Evolutionary conservation across 371 early-diverging fungal genomes (phyloP), one percentile per base, ranked within the genome.

Genomic region (Mortierella sp.): DNA sequence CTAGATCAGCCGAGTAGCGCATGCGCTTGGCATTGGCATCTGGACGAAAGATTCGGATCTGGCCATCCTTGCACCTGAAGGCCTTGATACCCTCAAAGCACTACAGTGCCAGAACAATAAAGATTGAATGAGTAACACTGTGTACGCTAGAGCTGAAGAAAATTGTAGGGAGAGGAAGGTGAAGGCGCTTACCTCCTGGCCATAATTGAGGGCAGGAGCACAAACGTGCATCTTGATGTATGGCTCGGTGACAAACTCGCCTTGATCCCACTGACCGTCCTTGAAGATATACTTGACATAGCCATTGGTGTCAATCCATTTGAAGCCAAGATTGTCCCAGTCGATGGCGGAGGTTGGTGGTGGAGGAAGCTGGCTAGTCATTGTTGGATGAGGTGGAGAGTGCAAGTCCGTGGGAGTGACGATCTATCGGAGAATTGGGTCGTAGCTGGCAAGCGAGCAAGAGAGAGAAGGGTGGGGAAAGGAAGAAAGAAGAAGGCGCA

Each of bases 31-130:
- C 91, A 77, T 94, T 94, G 9, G 80, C 81, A 44, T 89, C 82
- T 34, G 92, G 91, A 47, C 94, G 85, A 83, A 94, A 94, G 47
- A 91, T 80, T 54, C 92, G 88, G 43, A 92, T 67, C 69, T 87
- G 87, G 19, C 90, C 90, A 65, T 92, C 86, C 49, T 82, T 84
- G 81, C 86, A 85, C 22, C 90, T 82, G 86, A 90, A 94, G 5
- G 94, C 92, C 77, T 94, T 94, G 67, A 94, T 70, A 25, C 94
- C 94, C 82, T 94, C 94, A 68, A 94, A 94, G 70, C 89, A 88
- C 86, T 88, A 53, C 27, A 17, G 34, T 6, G 7, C 17, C 24
- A 6, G 28, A 8, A 24, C n/a, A 9, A 41, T 31, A 40, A 44
- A 19, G 28, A 10, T 41, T 39, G n/a, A 39, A 27, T 48, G 31